Base-by-base conservation (phyloP, 495 filamentous ascomycete genomes). In the Schizothecium vesticola region DNA sequence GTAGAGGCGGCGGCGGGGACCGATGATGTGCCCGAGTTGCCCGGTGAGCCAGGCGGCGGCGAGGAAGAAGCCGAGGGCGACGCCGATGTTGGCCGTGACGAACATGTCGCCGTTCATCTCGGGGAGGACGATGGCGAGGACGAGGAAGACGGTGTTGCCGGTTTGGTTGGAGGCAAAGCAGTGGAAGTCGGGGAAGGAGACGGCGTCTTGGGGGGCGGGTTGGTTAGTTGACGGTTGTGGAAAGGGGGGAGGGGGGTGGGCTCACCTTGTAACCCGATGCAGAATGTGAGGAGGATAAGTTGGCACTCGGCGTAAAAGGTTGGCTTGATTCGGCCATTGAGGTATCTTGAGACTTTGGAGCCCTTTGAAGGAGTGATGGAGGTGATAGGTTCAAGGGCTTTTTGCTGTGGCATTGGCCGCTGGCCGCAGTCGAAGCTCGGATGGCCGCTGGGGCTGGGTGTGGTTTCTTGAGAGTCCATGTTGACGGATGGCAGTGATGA, bases 91-190 rank as follows among this genome's bases (percentile, higher is more conserved):
- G 61, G 80, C 65, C 56, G 84, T 79, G 63, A 76, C 69, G 72
- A 86, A 85, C 74, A 80, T 77, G 29, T 81, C 75, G 57, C 79
- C 79, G 63, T 81, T 80, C 22, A 84, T 73, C 23, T 82, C 75
- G 16, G 86, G 83, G 29, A 85, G 70, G 55, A 80, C 80, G 59
- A 86, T 77, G 33, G 85, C 86, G 22, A 88, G 79, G 57, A 88
- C 74, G 13, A 84, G 77, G 70, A 84, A 83, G 58, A 90, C 82
- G 16, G 86, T 86, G 77, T 89, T 90, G 70, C 87, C 87, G 1
- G 87, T 89, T 71, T 90, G 86, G 76, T 89, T 89, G 33, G 86
- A 88, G 33, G 87, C 85, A 71, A 90, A 89, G 70, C 86, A 88
- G 78, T 82, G 82, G 74, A 84, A 89, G 74, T 87, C 86, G 25